These are phyloP conservation scores for Protostelium mycophagum DNA, from an alignment of 78 protist genomes.

Conservation along the genomic window DNA sequence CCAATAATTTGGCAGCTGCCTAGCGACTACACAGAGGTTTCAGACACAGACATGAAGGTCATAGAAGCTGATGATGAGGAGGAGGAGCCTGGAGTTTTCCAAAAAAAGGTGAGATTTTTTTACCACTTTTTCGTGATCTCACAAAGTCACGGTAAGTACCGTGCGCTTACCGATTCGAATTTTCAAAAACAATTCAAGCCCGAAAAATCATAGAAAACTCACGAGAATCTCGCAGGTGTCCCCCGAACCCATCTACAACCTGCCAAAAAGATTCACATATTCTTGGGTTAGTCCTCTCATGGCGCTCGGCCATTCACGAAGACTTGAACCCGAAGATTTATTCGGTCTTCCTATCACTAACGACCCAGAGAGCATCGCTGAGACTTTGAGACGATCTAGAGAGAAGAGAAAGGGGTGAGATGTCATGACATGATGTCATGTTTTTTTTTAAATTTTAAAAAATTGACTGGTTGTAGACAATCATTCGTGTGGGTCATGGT, in stretches of 20 bases:
- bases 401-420: background rate
- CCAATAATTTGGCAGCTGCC: no score
- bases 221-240: background rate
- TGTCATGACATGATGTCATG: background rate
- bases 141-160: background rate
- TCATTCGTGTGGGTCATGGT: slow-evolving; percentile 42
- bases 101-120: background rate
- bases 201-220: no score
- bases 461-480: slow-evolving; percentile 7
- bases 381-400: background rate
- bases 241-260: background rate
- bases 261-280: background rate
- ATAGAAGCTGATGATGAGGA: background rate
- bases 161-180: no score
- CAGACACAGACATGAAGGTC: background rate
- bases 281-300: background rate
- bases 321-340: background rate
- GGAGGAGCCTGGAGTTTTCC: background rate
- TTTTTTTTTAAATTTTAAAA: no score
- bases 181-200: no score
- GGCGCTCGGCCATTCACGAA: background rate
- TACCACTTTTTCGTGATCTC: background rate
- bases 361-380: background rate
- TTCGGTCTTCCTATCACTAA: background rate
- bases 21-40: no score